Base-by-base conservation (phyloP, 441 rosid species). In the Jatropha multifida region DNA sequence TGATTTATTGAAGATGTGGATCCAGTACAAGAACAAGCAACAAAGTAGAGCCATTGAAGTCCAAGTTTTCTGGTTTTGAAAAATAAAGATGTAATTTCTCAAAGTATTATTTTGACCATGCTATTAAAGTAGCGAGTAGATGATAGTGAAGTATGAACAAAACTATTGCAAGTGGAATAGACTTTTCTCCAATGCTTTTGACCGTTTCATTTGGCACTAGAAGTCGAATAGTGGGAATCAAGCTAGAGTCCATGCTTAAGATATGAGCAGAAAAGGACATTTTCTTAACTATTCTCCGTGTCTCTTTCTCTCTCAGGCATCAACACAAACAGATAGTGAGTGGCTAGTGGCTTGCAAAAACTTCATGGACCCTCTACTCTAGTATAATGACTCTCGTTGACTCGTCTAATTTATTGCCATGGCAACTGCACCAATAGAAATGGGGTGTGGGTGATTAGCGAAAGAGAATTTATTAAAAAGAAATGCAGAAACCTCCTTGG, bases 1-100 rank as follows among this genome's bases (percentile, higher is more conserved):
- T 7, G 17, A 56, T 17, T 14, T 14, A 3, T 12, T 38, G 72
- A 72, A 73, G 84, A 79, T 79, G 71, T 72, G 26, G 0, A 6
- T 61, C 26, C 18, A 54, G 14, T 5, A 17, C 52, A 42, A 74
- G 40, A 80, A 67, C 77, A 75, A 60, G 77, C 15, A 60, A 73
- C 51, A 74, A 65, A 40, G 37, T n/a, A 63, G n/a, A 75, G 65
- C 61, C 74, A 65, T 32, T 15, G n/a, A 26, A 14, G 76, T 38
- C 52, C 52, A 73, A 65, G 13, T 46, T 58, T 71, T 71, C 55
- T 7, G 13, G 4, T 61, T 32, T 65, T 13, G 49, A 56, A 51
- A 63, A 38, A 4, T 52, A 52, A 52, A 12, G 17, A 62, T 56
- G 27, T 12, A 63, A 48, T 61, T 0, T 59, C 0, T 9, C 3